These are phyloP conservation scores for Scheffersomyces quercinus DNA, from an alignment of 1,139 yeast species.

Conservation along the genomic window DNA sequence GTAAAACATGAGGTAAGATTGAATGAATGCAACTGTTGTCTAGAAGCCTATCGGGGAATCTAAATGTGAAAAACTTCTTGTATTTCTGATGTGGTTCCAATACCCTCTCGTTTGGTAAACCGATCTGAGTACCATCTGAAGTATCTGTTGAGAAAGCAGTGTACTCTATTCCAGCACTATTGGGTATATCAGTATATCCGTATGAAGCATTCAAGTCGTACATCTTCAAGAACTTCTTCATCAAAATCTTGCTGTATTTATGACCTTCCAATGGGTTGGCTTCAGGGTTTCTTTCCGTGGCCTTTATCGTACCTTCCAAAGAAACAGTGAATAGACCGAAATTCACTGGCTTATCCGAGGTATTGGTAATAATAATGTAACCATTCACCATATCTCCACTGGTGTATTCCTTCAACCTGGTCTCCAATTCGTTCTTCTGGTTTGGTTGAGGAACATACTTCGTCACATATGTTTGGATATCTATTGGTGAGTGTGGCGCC, in stretches of 20 bases:
- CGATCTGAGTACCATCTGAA: slow-evolving; percentile 51
- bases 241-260: slow-evolving; percentile 31
- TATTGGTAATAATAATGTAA: slow-evolving; percentile 35
- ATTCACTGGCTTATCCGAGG: slow-evolving; percentile 37
- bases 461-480: slow-evolving; percentile 45
- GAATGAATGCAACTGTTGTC: slow-evolving; percentile 61
- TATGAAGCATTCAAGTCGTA: slow-evolving; percentile 49
- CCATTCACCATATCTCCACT: slow-evolving; percentile 31
- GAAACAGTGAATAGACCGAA: slow-evolving; percentile 49
- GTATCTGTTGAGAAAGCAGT: slow-evolving; percentile 43
- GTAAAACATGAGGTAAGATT: slow-evolving; percentile 50
- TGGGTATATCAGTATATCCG: slow-evolving; percentile 45
- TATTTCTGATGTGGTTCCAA: slow-evolving; percentile 52
- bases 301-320: slow-evolving; percentile 48
- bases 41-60: slow-evolving; percentile 56
- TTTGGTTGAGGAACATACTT: slow-evolving; percentile 42
- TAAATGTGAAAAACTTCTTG: slow-evolving; percentile 65
- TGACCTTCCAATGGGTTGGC: slow-evolving; percentile 15
- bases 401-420: slow-evolving; percentile 46
- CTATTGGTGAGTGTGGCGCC: slow-evolving; percentile 38
- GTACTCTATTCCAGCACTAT: slow-evolving; percentile 52
- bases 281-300: slow-evolving; percentile 26
- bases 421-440: slow-evolving; percentile 36
- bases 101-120: slow-evolving; percentile 52
- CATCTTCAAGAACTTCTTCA: slow-evolving; percentile 49